Evolutionary conservation across 352 stramenopile genomes (phyloP).

Genomic region (Phytopythium boreale): DNA sequence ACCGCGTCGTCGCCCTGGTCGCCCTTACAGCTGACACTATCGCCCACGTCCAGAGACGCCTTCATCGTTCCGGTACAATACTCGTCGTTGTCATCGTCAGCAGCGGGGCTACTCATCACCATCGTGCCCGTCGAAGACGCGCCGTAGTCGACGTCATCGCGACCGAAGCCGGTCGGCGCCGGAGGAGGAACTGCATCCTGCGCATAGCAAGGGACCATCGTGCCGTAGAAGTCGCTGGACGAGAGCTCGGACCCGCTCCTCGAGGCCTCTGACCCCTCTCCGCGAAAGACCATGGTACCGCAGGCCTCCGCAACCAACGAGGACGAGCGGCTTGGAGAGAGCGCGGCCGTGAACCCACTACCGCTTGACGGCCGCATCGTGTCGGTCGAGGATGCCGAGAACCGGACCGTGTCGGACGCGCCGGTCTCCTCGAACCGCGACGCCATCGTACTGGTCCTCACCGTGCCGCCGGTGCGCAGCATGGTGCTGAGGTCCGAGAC

Average conservation of each 20-base stretch:
- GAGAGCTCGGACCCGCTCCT: conserved; percentile 25
- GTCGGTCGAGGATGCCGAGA: conserved; percentile 17
- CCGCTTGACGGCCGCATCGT: conserved; percentile 1
- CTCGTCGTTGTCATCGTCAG: conserved; percentile 1
- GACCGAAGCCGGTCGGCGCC: conserved; percentile 6
- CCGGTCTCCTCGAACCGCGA: conserved; percentile 10
- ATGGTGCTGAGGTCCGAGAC: conserved; percentile 68
- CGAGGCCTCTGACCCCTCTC: conserved; percentile 11
- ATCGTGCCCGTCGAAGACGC: conserved; percentile 9
- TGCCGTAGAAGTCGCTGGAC: conserved; percentile 59
- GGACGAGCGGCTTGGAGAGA: not conserved
- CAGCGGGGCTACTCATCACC: not conserved
- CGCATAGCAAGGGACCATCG: conserved; percentile 31
- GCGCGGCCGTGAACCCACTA: not conserved
- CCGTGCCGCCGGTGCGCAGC: conserved; percentile 34
- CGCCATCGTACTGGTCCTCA: conserved; percentile 10
- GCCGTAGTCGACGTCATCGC: too few species aligned
- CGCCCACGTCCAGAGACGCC: not conserved
- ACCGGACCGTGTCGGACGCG: conserved; percentile 27
- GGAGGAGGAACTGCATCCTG: conserved; percentile 5
- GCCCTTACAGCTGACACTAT: conserved; percentile 10
- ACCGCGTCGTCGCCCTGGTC: conserved; percentile 15
- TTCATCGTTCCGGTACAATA: conserved; percentile 4
- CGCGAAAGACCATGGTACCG: conserved; percentile 57
- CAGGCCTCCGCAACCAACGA: conserved; percentile 12